A percentile compares a stretch with the other conserved stretches of the same genome.
These are phyloP conservation scores for Plectranthus barbatus DNA, from an alignment of 257 asterid genomes.

Conservation along the genomic window DNA sequence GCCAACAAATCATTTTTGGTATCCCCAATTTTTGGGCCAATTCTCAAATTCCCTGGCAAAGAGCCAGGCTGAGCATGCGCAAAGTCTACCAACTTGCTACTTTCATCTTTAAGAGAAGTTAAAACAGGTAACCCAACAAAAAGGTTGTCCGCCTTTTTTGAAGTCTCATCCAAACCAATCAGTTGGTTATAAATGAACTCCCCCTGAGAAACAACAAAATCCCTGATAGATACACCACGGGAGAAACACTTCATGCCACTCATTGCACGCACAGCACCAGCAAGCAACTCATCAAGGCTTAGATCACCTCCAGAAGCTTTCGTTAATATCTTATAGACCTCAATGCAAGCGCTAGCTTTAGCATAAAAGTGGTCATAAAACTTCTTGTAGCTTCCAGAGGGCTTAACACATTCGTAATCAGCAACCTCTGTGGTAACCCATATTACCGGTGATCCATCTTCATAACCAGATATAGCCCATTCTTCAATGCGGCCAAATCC, in stretches of 20 bases:
- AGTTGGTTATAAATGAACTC: slow-evolving; percentile 80
- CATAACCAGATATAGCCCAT: slow-evolving; percentile 96
- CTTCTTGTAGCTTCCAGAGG: slow-evolving; percentile 68
- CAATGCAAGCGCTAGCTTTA: slow-evolving; percentile 70
- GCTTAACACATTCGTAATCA: slow-evolving; percentile 84
- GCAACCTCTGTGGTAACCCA: slow-evolving; percentile 82
- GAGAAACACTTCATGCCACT: slow-evolving; percentile 68
- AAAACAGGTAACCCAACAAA: slow-evolving; percentile 59
- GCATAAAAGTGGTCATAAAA: slow-evolving; percentile 68
- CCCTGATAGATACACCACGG: slow-evolving; percentile 56
- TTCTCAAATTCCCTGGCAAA: slow-evolving; percentile 41
- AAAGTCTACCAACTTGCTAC: slow-evolving; percentile 26
- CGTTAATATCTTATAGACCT: slow-evolving; percentile 70
- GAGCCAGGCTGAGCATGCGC: slow-evolving; percentile 30
- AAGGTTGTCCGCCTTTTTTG: slow-evolving; percentile 42
- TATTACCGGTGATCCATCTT: slow-evolving; percentile 77
- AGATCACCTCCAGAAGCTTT: slow-evolving; percentile 58
- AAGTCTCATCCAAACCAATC: slow-evolving; percentile 76
- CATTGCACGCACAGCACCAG: slow-evolving; percentile 77
- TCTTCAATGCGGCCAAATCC: slow-evolving; percentile 94
- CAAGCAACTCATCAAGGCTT: slow-evolving; percentile 85
- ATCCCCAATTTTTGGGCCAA: slow-evolving; percentile 37
- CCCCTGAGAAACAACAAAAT: slow-evolving; percentile 77
- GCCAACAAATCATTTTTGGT: slow-evolving; percentile 14
- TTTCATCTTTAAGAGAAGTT: slow-evolving; percentile 59